Evolutionary conservation across 148 eudicot species (phyloP).

Genomic region (Vaccinium corymbosum): DNA sequence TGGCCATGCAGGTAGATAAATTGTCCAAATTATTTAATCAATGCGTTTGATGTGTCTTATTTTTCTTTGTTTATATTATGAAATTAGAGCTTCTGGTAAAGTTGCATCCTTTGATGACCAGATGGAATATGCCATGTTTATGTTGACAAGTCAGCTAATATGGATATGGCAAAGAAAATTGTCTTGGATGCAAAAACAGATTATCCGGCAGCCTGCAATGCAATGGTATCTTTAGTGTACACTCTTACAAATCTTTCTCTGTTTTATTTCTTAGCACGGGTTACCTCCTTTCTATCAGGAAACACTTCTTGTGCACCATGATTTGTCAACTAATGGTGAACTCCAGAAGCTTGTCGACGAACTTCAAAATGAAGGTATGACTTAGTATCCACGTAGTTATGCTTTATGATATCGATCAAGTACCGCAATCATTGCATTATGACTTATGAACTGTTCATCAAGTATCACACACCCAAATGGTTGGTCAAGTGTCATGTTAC

Average conservation of each 20-base stretch:
- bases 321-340: conserved; percentile 48
- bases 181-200: conserved; percentile 74
- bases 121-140: conserved; percentile 96
- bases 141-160: conserved; percentile 77
- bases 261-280: neutral
- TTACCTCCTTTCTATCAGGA: conserved; percentile 41
- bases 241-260: neutral
- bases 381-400: neutral
- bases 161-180: conserved; percentile 77
- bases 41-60: neutral
- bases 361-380: conserved; percentile 61
- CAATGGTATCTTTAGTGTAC: conserved; percentile 53
- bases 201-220: conserved; percentile 96
- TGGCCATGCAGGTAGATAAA: conserved; percentile 75
- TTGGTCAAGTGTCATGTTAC: neutral
- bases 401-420: neutral
- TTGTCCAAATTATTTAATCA: neutral
- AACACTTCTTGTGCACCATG: conserved; percentile 86
- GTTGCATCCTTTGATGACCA: conserved; percentile 22
- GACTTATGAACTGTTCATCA: neutral
- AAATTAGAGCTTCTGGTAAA: conserved; percentile 7
- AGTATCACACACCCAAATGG: neutral
- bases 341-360: conserved; percentile 46
- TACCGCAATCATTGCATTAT: neutral
- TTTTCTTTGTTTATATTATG: neutral